phyloP scores from a whole-genome alignment of 2,329 filamentous ascomycete species.

The Diaporthe ilicicola region DNA sequence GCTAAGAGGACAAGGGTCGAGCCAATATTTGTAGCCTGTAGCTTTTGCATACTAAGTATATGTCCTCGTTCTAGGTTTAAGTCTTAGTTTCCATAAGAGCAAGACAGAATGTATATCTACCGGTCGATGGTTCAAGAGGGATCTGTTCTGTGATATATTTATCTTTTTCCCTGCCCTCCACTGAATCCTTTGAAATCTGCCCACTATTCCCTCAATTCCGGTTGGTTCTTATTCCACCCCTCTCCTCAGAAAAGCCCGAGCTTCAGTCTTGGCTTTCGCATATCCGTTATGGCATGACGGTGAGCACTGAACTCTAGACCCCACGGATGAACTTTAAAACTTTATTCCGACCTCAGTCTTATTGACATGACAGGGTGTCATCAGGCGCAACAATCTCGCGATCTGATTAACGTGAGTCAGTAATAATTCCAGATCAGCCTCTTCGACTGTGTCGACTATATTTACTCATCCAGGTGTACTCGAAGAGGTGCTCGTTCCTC shows the following conservation, averaged over 20 bases:
- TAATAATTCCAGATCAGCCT: too few relatives aligned
- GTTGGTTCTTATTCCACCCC: background rate
- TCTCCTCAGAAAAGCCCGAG: background rate
- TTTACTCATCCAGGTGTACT: too few relatives aligned
- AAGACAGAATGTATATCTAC: background rate
- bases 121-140: too few relatives aligned
- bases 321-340: slow-evolving; percentile 6
- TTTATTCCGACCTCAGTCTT: background rate
- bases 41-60: background rate
- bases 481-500: too few relatives aligned
- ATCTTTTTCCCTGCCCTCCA: too few relatives aligned
- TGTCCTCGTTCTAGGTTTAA: background rate
- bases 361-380: too few relatives aligned
- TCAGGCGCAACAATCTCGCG: too few relatives aligned
- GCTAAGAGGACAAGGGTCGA: background rate
- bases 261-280: too few relatives aligned
- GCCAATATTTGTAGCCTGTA: background rate
- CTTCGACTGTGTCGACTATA: too few relatives aligned
- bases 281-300: background rate
- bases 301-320: background rate
- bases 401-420: too few relatives aligned
- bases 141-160: too few relatives aligned
- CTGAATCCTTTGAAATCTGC: background rate
- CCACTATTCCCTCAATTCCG: background rate
- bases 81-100: background rate